Conservation (phyloP, 352 stramenopile species). For the Phytophthora sp. region DNA sequence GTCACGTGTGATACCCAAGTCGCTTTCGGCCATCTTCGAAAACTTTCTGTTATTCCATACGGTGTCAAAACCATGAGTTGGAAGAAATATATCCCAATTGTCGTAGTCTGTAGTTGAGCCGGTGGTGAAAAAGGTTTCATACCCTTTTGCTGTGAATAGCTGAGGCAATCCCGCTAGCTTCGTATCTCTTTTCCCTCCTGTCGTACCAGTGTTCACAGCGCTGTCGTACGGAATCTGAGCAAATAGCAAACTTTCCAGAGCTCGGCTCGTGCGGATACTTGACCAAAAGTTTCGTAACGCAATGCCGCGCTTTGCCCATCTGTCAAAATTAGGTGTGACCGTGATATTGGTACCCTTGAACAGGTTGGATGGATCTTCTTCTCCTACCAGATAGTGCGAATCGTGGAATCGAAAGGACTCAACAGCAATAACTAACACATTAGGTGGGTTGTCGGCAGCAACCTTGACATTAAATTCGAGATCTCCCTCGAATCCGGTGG, state of each 20-base stretch:
- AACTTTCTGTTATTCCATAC: slow-evolving; percentile 38
- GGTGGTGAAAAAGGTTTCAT: slow-evolving; percentile 51
- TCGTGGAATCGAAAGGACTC: neutral
- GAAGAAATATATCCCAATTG: slow-evolving; percentile 48
- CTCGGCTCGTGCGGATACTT: slow-evolving; percentile 51
- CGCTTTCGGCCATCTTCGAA: slow-evolving; percentile 32
- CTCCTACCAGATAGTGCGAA: neutral
- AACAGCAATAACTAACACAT: slow-evolving; percentile 45
- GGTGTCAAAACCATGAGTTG: slow-evolving; percentile 48
- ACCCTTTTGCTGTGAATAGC: slow-evolving; percentile 52
- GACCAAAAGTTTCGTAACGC: slow-evolving; percentile 62
- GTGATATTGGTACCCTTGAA: slow-evolving; percentile 12
- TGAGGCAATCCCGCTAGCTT: slow-evolving; percentile 47
- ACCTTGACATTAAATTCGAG: slow-evolving; percentile 47
- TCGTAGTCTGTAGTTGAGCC: slow-evolving; percentile 48
- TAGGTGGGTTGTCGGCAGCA: slow-evolving; percentile 34
- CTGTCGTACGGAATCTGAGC: slow-evolving; percentile 49
- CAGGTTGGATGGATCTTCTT: neutral
- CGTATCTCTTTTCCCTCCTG: slow-evolving; percentile 12
- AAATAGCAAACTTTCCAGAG: slow-evolving; percentile 52
- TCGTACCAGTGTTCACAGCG: slow-evolving; percentile 29
- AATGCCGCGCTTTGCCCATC: slow-evolving; percentile 47
- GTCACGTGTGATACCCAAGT: slow-evolving; percentile 32
- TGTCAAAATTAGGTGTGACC: slow-evolving; percentile 50
- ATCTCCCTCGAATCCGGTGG: slow-evolving; percentile 43